Evolutionary conservation across 2,329 filamentous ascomycete species (phyloP), one percentile per base, ranked within the genome.

Genomic region (Aspergillus costaricaensis): DNA sequence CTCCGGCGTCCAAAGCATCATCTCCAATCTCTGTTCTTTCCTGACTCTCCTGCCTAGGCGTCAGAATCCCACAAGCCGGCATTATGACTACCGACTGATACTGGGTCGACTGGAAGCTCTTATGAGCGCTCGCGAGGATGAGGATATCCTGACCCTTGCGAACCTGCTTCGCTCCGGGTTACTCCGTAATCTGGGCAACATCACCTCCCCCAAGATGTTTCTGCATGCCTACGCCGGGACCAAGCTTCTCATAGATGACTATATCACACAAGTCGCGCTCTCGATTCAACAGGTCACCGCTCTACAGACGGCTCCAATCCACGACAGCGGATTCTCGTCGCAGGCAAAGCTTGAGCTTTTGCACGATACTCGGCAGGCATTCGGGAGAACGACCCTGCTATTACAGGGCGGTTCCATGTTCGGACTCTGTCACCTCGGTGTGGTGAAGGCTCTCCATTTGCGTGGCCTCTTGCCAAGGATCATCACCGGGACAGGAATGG

Each of bases 371-470:
- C 84, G 93, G 10, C 91, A 95, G 73, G 91, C 92, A 0, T 96
- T 96, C 77, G 94, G 93, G 9, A 84, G 92, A 65, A 95, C 89
- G 58, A 92, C 91, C 0, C 82, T 97, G 23, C 89, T 97, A 4
- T 78, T 97, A 1, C 92, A 97, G 74, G 93, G 93, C 51, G 93
- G 94, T 14, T 91, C 92, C 44, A 94, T 96, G 60, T 96, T 97
- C 70, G 93, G 93, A 2, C 79, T 96, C 9, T 96, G 91, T 69
- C 94, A 97, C 75, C 76, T 97, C 4, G 93, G 93, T 6, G 92
- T 97, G 5, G 91, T 96, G 41, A 96, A 94, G 72, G 92, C 92
- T 2, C 80, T 97, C 43, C 91, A 93, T 76, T 78, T 92, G 38
- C 86, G 90, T 27, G 91, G 91, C 0, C 79, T 97, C 15, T 81